Evolutionary conservation across 805 yeast species (phyloP), one percentile per base, ranked within the genome.

Genomic region (Ogataea haglerorum): DNA sequence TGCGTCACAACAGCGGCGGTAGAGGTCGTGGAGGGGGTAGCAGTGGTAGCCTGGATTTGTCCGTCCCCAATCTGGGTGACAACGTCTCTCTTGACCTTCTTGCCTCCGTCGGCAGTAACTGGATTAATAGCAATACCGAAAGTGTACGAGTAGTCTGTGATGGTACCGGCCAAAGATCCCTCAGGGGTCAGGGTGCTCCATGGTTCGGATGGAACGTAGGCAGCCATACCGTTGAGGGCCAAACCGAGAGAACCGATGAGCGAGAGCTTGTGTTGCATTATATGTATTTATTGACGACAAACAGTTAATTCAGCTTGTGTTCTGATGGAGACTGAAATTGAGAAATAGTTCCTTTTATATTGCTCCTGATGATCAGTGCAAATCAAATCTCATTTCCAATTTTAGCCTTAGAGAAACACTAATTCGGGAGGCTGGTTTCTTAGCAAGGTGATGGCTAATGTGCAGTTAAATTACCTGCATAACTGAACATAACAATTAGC

Each of bases 51-150:
- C 56, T 72, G 76, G 53, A 72, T 64, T 60, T 75, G 79, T 51
- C 79, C 79, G 47, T 72, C 78, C 50, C 67, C 65, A 40, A 73
- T 73, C 60, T 71, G 78, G 54, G 73, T 62, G 37, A 68, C 62
- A 35, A 72, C 67, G 42, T 59, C 60, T 60, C 48, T 57, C 57
- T 42, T 49, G 27, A 38, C 46, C 34, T 34, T 47, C 29, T 38
- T 34, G 25, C 36, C 34, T 12, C 27, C 27, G 9, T 61, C 47
- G 16, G 53, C 45, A 38, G 49, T 29, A 34, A 76, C 55, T 46
- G 85, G 76, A 49, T 72, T 69, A 51, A 84, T 78, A 46, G 84
- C 83, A 53, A 85, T 83, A 68, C 90, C 95, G 57, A 85, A 85
- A 36, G 75, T 60, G 39, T 67, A 60, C 25, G 76, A 45, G 72